Conservation (phyloP, 805 yeast species). For the Sungouiozyma ichnusensis region DNA sequence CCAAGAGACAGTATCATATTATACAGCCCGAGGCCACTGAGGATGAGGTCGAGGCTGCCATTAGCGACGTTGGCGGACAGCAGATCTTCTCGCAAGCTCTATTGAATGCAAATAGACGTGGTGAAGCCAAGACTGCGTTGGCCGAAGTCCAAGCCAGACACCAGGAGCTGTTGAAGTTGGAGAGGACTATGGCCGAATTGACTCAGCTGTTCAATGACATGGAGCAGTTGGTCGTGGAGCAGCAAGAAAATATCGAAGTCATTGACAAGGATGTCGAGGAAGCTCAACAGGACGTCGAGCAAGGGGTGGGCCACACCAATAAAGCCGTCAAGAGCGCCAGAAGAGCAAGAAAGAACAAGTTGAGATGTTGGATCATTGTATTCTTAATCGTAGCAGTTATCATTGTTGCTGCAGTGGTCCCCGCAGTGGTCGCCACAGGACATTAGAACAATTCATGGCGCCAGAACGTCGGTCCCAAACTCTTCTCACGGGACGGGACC, state of each 20-base stretch:
- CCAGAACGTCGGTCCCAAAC: too few species aligned
- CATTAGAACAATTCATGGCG: slow-evolving; percentile 5
- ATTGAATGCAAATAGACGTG: slow-evolving; percentile 75
- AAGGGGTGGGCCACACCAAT: slow-evolving; percentile 88
- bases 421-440: slow-evolving; percentile 28
- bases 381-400: slow-evolving; percentile 50
- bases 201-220: slow-evolving; percentile 90
- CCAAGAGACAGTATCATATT: slow-evolving; percentile 85
- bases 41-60: slow-evolving; percentile 73
- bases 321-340: slow-evolving; percentile 83
- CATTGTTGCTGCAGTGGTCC: slow-evolving; percentile 57
- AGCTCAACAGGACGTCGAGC: slow-evolving; percentile 86
- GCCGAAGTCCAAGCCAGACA: slow-evolving; percentile 95
- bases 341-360: slow-evolving; percentile 82
- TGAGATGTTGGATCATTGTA: slow-evolving; percentile 68
- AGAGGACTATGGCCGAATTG: slow-evolving; percentile 90
- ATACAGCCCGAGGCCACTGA: slow-evolving; percentile 80
- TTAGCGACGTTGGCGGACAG: slow-evolving; percentile 74
- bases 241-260: slow-evolving; percentile 77
- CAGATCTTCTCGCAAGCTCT: slow-evolving; percentile 93
- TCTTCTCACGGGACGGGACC: too few species aligned
- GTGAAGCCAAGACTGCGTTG: slow-evolving; percentile 90
- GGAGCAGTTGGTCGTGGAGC: slow-evolving; percentile 94
- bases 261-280: slow-evolving; percentile 69
- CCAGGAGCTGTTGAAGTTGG: slow-evolving; percentile 87